A percentile compares a stretch with the other conserved stretches of the same genome.
Conservation (phyloP, 83 land plant species). For the Picea mariana region DNA sequence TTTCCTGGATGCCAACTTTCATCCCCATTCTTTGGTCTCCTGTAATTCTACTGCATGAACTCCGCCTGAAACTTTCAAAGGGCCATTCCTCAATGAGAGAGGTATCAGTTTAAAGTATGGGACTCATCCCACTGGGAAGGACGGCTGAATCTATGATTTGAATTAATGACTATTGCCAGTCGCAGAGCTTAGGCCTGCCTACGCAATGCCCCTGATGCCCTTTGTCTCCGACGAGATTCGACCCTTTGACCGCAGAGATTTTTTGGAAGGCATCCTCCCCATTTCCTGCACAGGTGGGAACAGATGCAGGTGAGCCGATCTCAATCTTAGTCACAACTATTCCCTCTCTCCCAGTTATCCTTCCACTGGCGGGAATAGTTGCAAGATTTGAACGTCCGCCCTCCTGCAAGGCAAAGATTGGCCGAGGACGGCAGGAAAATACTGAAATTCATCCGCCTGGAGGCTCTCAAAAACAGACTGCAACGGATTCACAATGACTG, state of each 20-base stretch:
- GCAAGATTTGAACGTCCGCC: background rate
- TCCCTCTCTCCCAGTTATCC: background rate
- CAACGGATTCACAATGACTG: constrained; percentile 18
- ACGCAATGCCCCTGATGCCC: background rate
- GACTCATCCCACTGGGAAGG: too few relatives aligned
- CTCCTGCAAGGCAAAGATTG: background rate
- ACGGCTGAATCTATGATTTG: too few relatives aligned
- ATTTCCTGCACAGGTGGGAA: background rate
- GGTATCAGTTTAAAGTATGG: too few relatives aligned
- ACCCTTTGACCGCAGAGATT: too few relatives aligned
- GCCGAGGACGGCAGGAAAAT: constrained; percentile 44
- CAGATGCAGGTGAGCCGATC: background rate
- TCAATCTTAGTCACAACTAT: background rate
- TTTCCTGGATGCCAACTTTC: too few relatives aligned
- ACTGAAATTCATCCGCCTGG: constrained; percentile 35
- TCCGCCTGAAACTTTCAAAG: too few relatives aligned
- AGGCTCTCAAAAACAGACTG: constrained; percentile 30
- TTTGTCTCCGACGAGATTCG: too few relatives aligned
- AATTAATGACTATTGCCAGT: background rate
- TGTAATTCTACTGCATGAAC: too few relatives aligned
- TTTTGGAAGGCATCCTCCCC: too few relatives aligned
- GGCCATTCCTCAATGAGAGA: too few relatives aligned
- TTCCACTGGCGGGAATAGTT: background rate
- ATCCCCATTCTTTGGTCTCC: too few relatives aligned
- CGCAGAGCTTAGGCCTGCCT: background rate